Conservation (phyloP, 2,329 filamentous ascomycete species). For the Dendrostoma leiphaemia region DNA sequence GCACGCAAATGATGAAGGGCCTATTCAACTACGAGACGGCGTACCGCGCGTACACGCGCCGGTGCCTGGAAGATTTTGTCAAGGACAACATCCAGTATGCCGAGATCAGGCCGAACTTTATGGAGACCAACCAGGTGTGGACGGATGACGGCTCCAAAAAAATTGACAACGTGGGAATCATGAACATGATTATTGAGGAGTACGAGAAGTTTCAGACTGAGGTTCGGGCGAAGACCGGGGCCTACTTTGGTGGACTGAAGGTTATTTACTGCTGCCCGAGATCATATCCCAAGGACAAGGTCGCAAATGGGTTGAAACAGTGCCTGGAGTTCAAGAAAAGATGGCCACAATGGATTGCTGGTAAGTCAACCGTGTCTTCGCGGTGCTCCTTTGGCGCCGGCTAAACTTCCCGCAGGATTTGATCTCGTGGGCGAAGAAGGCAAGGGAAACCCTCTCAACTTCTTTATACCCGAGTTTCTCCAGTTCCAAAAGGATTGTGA, state of each 20-base stretch:
- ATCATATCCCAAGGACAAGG: constrained; percentile 45
- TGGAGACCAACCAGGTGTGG: constrained; percentile 52
- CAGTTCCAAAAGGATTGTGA: constrained; percentile 47
- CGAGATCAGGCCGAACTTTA: constrained; percentile 58
- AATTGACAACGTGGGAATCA: constrained; percentile 47
- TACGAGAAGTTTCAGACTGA: constrained; percentile 37
- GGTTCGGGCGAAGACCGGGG: background rate
- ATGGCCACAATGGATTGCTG: constrained; percentile 51
- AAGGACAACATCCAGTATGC: constrained; percentile 59
- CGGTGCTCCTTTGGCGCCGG: too few species aligned
- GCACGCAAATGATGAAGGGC: constrained; percentile 59
- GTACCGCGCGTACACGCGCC: constrained; percentile 53
- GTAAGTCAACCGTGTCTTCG: background rate
- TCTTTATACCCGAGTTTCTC: constrained; percentile 47
- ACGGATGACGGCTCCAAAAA: constrained; percentile 43
- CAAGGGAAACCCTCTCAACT: constrained; percentile 48
- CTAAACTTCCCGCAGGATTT: constrained; percentile 38
- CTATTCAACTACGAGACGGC: constrained; percentile 56
- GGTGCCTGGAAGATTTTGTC: constrained; percentile 54
- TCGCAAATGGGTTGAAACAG: constrained; percentile 47
- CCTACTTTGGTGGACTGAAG: constrained; percentile 54
- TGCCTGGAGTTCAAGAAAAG: constrained; percentile 52
- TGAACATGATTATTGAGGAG: constrained; percentile 50
- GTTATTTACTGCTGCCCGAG: constrained; percentile 61
- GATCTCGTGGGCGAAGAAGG: constrained; percentile 61